These are phyloP conservation scores for Camelina hispida DNA, from an alignment of 345 rosid genomes.

Conservation along the genomic window DNA sequence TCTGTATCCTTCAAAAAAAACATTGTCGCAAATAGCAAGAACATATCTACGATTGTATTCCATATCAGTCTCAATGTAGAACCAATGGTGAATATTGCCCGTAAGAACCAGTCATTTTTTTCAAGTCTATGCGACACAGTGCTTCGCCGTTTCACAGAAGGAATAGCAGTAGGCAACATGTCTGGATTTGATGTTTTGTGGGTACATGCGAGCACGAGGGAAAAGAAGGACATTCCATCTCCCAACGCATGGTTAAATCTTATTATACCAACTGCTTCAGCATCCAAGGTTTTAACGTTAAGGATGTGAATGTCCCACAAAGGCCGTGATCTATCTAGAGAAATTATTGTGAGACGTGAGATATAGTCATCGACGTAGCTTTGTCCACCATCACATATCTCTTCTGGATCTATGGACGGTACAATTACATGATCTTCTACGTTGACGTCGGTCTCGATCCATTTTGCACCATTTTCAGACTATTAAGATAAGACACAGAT, in stretches of 20 bases:
- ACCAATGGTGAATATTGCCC: slow-evolving; percentile 47
- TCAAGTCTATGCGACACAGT: neutral
- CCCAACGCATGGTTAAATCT: no score
- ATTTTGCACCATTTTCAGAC: slow-evolving; percentile 49
- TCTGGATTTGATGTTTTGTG: slow-evolving; percentile 1
- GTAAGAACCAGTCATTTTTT: slow-evolving; percentile 35
- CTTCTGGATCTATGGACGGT: slow-evolving; percentile 51
- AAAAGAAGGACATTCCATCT: no score
- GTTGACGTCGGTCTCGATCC: slow-evolving; percentile 58
- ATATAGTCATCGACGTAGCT: slow-evolving; percentile 67
- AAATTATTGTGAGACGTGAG: slow-evolving; percentile 56
- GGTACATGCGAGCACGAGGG: no score
- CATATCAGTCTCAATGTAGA: slow-evolving; percentile 46
- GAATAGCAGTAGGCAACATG: slow-evolving; percentile 51
- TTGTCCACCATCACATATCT: slow-evolving; percentile 52
- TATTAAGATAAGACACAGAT: slow-evolving; percentile 1
- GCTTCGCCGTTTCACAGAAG: slow-evolving; percentile 41
- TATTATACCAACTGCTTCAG: no score
- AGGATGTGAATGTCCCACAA: slow-evolving; percentile 62
- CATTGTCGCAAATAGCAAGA: no score
- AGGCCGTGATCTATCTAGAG: slow-evolving; percentile 68
- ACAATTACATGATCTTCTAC: slow-evolving; percentile 64
- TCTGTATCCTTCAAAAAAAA: no score
- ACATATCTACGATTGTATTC: slow-evolving; percentile 59
- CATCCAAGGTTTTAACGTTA: no score